Conservation (phyloP, 441 rosid genomes). For the Croton laevigatus region DNA sequence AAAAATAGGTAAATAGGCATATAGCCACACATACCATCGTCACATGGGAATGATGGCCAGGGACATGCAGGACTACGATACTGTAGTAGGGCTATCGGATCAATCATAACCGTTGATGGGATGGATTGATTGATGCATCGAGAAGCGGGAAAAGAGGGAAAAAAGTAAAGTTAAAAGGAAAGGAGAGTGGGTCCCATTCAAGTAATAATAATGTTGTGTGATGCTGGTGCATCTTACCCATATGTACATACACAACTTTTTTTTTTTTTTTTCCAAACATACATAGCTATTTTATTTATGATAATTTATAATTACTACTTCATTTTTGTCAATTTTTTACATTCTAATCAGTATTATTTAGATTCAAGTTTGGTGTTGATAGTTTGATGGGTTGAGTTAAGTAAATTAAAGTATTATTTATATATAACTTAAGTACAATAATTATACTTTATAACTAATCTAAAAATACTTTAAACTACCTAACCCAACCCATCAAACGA, state of each 20-base stretch:
- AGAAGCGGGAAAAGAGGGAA: background rate
- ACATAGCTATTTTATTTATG: too few relatives aligned
- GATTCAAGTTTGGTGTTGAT: too few relatives aligned
- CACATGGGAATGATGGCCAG: constrained; percentile 14
- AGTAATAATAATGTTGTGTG: constrained; percentile 2
- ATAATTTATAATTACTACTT: too few relatives aligned
- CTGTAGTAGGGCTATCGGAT: constrained; percentile 6
- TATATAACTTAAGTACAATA: too few relatives aligned
- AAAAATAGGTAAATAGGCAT: background rate
- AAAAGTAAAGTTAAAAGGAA: background rate
- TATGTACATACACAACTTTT: background rate
- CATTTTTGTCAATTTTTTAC: too few relatives aligned
- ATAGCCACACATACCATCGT: background rate
- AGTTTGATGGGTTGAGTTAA: too few relatives aligned
- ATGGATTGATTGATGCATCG: constrained; percentile 19
- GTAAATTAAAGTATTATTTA: too few relatives aligned
- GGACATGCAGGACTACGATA: background rate
- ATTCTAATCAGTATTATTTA: too few relatives aligned
- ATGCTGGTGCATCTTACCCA: constrained; percentile 12
- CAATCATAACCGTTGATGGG: constrained; percentile 27
- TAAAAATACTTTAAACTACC: too few relatives aligned
- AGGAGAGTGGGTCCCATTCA: constrained; percentile 3
- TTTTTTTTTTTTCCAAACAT: too few relatives aligned
- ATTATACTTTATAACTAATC: too few relatives aligned
- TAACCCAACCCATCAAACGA: too few relatives aligned